Conservation (phyloP, 2,329 filamentous ascomycete genomes). For the Endothia cerciana region DNA sequence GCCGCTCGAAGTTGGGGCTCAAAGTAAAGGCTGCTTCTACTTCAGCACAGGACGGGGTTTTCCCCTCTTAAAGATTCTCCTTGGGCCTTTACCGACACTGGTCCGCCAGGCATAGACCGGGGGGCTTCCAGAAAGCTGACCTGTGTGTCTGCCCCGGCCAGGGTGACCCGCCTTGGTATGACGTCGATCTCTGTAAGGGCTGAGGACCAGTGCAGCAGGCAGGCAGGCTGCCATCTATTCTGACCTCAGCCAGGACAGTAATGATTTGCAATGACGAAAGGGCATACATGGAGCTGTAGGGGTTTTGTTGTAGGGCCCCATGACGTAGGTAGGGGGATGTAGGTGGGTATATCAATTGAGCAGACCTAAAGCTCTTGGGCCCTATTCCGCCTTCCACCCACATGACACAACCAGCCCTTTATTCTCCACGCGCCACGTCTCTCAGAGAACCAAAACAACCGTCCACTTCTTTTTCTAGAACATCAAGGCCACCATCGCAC, state of each 20-base stretch:
- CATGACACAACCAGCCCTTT: not conserved
- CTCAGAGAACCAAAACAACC: not conserved
- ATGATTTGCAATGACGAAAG: slow-evolving; percentile 29
- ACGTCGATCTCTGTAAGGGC: slow-evolving; percentile 24
- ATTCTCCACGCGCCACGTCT: not conserved
- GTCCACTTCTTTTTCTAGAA: not conserved
- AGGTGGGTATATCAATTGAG: slow-evolving; percentile 27
- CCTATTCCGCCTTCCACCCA: not conserved
- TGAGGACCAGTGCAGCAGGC: slow-evolving; percentile 17
- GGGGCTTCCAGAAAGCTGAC: not conserved
- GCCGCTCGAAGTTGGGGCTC: not conserved
- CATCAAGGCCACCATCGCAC: not conserved
- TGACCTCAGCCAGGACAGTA: slow-evolving; percentile 9
- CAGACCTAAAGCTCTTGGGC: not conserved
- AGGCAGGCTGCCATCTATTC: slow-evolving; percentile 18
- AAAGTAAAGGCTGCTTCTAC: not conserved
- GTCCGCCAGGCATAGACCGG: not conserved
- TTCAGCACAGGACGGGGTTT: not conserved
- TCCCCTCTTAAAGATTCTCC: not conserved
- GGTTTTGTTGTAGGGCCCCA: not conserved
- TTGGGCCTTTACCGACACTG: not conserved
- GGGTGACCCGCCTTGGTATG: slow-evolving; percentile 12
- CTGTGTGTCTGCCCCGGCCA: not conserved
- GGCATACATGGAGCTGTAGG: not conserved
- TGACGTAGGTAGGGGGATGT: slow-evolving; percentile 21